Evolutionary conservation across 2,329 filamentous ascomycete species (phyloP).

Genomic region (Hyphodiscus sp.): DNA sequence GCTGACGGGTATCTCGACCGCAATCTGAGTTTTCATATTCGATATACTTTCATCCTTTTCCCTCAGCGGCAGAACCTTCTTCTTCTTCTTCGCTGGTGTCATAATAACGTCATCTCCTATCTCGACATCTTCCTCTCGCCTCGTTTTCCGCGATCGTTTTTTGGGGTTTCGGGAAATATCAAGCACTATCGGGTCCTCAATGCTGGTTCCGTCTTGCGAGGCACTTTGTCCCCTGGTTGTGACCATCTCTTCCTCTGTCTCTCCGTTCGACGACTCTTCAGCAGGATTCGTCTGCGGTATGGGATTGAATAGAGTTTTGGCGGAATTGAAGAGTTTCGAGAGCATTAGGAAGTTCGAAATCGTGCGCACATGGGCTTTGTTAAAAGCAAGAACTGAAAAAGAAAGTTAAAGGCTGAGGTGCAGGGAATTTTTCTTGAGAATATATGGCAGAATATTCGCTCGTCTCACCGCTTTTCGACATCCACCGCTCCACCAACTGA

Average conservation of each 20-base stretch:
- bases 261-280: neutral
- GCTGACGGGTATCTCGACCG: conserved; percentile 22
- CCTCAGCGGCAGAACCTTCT: conserved; percentile 17
- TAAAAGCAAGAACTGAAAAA: neutral
- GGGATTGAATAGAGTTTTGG: conserved; percentile 17
- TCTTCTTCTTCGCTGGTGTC: conserved; percentile 23
- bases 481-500: too few relatives aligned
- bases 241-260: conserved; percentile 16
- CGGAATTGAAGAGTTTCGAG: conserved; percentile 21
- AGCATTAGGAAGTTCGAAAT: conserved; percentile 17
- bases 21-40: conserved; percentile 11
- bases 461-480: too few relatives aligned
- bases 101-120: conserved; percentile 2
- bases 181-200: conserved; percentile 12
- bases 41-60: conserved; percentile 14
- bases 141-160: conserved; percentile 5
- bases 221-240: conserved; percentile 13
- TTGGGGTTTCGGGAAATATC: conserved; percentile 8
- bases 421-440: neutral
- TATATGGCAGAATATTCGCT: too few relatives aligned
- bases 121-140: neutral
- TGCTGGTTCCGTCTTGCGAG: conserved; percentile 3
- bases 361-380: neutral
- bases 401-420: neutral
- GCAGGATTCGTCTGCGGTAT: conserved; percentile 4